Evolutionary conservation across 169 alveolate species (phyloP), one percentile per base, ranked within the genome.

Genomic region (Eimeria acervulina): DNA sequence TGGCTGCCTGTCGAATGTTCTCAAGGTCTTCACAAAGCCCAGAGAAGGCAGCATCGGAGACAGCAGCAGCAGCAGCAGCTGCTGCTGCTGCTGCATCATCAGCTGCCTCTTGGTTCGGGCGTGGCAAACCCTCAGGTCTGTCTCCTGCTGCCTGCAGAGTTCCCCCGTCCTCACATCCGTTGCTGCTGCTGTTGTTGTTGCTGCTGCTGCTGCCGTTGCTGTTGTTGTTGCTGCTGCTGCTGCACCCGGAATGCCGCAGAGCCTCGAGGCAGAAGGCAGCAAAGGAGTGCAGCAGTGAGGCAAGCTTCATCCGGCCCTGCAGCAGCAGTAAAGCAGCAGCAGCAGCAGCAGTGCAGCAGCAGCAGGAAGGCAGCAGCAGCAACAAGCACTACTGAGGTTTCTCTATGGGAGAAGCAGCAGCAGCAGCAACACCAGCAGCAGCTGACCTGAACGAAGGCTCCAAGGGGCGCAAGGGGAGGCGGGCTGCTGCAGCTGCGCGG

Each of bases 401-500:
- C 19, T 38, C 83, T 6, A 36, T 8, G 83, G 83, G 44, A 70
- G 19, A 19, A 28, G 89, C 63, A 78, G 89, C 89, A 78, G 42
- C 89, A 78, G 89, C 89, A 78, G 61, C 89, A 42, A 36, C 42
- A 44, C 68, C 68, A 42, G 63, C 89, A 78, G 70, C 47, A 47
- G 47, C 76, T 83, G 7, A 83, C 91, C 91, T 52, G 17, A 38
- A 83, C 74, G 23, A 83, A 83, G 10, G 74, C 76, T 15, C 52
- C 91, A 13, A 83, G 74, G 52, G 91, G 91, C 51, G 91, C 52
- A 28, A 83, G 47, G 21, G 91, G 91, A 28, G 91, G 91, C 47
- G 74, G 74, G 91, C 91, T 83, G 74, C 91, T 83, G 91, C 76
- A 26, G 91, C 91, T 83, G 91, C 91, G 91, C 52, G 91, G 91